A percentile compares a stretch with the other conserved stretches of the same genome.
Evolutionary conservation across 176 grass and related monocot genomes (phyloP).

Genomic region (Chrysopogon serrulatus): DNA sequence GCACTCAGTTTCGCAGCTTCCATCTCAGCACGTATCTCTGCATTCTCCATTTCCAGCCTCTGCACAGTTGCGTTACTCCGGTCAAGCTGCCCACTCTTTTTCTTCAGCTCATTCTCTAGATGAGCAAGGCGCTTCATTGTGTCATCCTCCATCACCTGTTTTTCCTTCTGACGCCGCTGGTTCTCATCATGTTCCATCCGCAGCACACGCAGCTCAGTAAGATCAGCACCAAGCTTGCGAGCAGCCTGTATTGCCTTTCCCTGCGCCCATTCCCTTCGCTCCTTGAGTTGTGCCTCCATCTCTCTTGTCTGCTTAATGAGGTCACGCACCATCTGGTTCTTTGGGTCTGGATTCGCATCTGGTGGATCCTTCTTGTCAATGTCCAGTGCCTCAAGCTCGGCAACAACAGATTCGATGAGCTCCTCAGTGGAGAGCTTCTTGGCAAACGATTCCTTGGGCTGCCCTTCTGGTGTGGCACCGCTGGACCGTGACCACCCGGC

Average conservation of each 20-base stretch:
- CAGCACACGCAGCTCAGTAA: constrained; percentile 70
- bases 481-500: constrained; percentile 12
- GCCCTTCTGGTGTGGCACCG: background rate
- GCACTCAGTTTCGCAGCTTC: constrained; percentile 91
- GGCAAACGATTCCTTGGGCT: constrained; percentile 29
- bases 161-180: constrained; percentile 71
- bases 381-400: constrained; percentile 46
- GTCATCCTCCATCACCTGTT: constrained; percentile 57
- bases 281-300: constrained; percentile 81
- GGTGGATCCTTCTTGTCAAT: constrained; percentile 54
- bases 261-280: constrained; percentile 91
- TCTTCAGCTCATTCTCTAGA: constrained; percentile 86
- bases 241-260: constrained; percentile 87
- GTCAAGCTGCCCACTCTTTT: constrained; percentile 86
- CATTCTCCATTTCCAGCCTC: constrained; percentile 86
- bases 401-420: constrained; percentile 48
- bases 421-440: constrained; percentile 49
- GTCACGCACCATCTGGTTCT: constrained; percentile 64
- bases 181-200: constrained; percentile 80
- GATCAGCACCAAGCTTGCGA: constrained; percentile 83
- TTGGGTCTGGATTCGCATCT: constrained; percentile 34
- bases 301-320: constrained; percentile 68
- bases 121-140: constrained; percentile 69
- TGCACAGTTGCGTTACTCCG: constrained; percentile 63
- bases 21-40: constrained; percentile 94